A percentile compares a stretch with the other conserved stretches of the same genome.
Conservation (phyloP, 176 grass and related monocot genomes). For the Dendrocalamus sinicus region DNA sequence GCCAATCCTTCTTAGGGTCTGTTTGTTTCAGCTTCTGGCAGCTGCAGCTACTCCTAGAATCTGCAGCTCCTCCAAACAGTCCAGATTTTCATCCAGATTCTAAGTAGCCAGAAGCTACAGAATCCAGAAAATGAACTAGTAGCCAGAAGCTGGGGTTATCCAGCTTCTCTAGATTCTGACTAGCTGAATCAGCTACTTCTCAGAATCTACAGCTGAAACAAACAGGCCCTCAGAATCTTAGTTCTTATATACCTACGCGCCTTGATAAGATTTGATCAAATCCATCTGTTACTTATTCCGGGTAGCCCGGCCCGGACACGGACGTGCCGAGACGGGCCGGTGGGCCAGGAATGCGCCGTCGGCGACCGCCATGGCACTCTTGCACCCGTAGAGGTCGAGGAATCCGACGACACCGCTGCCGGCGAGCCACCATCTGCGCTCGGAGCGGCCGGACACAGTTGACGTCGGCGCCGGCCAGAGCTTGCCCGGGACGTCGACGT, state of each 20-base stretch:
- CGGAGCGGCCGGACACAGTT: neutral
- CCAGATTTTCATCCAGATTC: no score
- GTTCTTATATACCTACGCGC: neutral
- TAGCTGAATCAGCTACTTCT: no score
- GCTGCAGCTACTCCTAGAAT: no score
- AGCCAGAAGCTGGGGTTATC: no score
- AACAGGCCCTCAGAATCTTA: no score
- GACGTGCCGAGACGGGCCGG: constrained; percentile 32
- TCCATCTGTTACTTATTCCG: constrained; percentile 7
- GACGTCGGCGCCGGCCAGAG: constrained; percentile 4
- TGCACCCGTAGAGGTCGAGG: constrained; percentile 74
- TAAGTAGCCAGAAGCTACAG: no score
- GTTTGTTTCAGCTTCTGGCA: no score
- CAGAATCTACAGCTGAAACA: no score
- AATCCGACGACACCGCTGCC: constrained; percentile 27
- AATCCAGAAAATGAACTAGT: no score
- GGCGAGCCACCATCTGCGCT: constrained; percentile 2
- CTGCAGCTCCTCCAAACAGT: no score
- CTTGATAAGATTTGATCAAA: neutral
- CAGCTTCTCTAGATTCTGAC: no score
- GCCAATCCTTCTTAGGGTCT: neutral
- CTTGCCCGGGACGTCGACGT: neutral
- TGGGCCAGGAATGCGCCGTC: constrained; percentile 50
- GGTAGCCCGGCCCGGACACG: constrained; percentile 23
- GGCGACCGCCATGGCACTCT: constrained; percentile 61